These are phyloP conservation scores for Boletales sp. DNA, from an alignment of 768 basidiomycete species.

Conservation along the genomic window DNA sequence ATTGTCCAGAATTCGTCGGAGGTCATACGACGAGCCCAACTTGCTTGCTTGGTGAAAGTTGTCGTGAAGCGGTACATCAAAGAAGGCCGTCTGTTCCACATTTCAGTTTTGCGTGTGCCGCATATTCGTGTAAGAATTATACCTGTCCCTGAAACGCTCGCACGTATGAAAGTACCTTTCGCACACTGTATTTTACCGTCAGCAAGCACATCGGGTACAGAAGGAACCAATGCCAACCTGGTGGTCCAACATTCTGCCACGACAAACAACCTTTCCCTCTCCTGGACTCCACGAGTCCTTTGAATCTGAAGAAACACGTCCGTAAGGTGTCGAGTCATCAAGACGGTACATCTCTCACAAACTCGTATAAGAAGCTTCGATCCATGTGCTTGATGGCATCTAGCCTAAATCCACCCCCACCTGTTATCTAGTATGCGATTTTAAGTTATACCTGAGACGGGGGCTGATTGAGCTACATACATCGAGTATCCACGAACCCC, in stretches of 20 bases:
- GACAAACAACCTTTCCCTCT: slow-evolving; percentile 53
- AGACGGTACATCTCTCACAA: slow-evolving; percentile 45
- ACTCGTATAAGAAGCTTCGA: slow-evolving; percentile 59
- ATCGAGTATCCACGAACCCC: slow-evolving; percentile 78
- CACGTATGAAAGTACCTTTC: slow-evolving; percentile 54
- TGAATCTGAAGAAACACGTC: slow-evolving; percentile 40
- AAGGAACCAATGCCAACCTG: slow-evolving; percentile 41
- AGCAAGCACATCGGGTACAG: not conserved
- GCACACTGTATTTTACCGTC: slow-evolving; percentile 34
- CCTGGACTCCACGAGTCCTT: slow-evolving; percentile 43
- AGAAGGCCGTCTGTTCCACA: slow-evolving; percentile 67
- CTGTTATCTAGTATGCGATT: slow-evolving; percentile 49
- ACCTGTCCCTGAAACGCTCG: slow-evolving; percentile 65
- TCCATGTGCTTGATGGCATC: slow-evolving; percentile 94
- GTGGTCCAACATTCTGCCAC: slow-evolving; percentile 83
- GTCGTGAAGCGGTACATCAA: slow-evolving; percentile 87
- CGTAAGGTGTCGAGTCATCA: not conserved
- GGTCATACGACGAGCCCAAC: slow-evolving; percentile 62
- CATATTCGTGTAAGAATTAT: slow-evolving; percentile 7
- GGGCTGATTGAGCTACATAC: slow-evolving; percentile 25
- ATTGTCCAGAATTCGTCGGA: slow-evolving; percentile 67
- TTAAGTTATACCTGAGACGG: not conserved
- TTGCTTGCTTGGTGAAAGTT: slow-evolving; percentile 80
- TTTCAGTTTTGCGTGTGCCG: not conserved
- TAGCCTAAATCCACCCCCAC: slow-evolving; percentile 72